These are phyloP conservation scores for Candolleomyces efflorescens DNA, from an alignment of 768 basidiomycete genomes.

Conservation along the genomic window DNA sequence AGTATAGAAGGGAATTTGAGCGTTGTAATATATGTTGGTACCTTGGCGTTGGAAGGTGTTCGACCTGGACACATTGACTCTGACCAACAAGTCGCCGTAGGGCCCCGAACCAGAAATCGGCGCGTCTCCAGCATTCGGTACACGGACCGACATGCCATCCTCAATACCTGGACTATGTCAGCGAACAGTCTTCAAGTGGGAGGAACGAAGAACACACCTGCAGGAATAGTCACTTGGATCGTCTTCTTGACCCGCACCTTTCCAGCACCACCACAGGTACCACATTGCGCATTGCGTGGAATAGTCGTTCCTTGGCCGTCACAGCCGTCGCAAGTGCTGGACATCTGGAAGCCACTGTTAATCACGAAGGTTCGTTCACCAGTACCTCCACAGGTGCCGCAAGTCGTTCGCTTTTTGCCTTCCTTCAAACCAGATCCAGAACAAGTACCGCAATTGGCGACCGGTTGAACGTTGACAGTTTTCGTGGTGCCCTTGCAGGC, in stretches of 20 bases:
- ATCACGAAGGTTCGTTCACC: constrained; percentile 89
- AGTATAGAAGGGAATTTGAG: constrained; percentile 83
- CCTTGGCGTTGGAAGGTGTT: constrained; percentile 89
- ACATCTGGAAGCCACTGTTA: constrained; percentile 95
- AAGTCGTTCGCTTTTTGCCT: constrained; percentile 79
- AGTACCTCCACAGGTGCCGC: constrained; percentile 77
- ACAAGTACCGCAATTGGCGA: constrained; percentile 82
- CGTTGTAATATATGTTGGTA: constrained; percentile 84
- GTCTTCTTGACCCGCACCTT: constrained; percentile 78
- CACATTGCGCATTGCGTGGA: constrained; percentile 75
- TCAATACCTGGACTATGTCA: constrained; percentile 64
- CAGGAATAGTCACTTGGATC: constrained; percentile 79
- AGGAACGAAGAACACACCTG: constrained; percentile 50
- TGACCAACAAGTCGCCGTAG: constrained; percentile 81
- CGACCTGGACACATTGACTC: constrained; percentile 80
- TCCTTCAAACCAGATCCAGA: constrained; percentile 81
- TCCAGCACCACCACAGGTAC: constrained; percentile 80
- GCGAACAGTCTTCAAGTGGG: constrained; percentile 6
- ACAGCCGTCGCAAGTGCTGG: constrained; percentile 83
- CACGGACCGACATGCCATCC: constrained; percentile 87
- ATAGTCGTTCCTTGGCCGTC: constrained; percentile 77
- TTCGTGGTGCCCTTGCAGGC: constrained; percentile 87
- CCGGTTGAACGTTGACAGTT: constrained; percentile 71
- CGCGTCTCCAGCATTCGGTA: constrained; percentile 80
- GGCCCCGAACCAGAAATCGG: constrained; percentile 75